Evolutionary conservation across 1,284 basidiomycete species (phyloP).

Genomic region (Abortiporus biennis): DNA sequence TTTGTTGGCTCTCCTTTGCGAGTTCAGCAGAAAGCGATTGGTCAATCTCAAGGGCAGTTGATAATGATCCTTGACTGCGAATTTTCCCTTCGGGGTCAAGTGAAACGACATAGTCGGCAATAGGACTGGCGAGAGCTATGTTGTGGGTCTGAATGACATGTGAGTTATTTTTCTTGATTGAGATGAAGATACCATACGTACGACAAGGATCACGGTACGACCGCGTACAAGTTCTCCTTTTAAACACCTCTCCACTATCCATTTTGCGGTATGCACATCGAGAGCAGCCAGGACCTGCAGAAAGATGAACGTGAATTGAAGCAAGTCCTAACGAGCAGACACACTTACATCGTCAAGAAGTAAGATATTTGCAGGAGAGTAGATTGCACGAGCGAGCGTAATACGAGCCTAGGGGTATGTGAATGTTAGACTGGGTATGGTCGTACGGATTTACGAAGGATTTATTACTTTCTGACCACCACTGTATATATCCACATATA

Average conservation of each 20-base stretch:
- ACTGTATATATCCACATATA: slow-evolving; percentile 24
- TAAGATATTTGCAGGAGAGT: slow-evolving; percentile 54
- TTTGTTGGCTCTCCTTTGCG: slow-evolving; percentile 33
- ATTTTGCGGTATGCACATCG: slow-evolving; percentile 67
- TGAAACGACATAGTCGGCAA: slow-evolving; percentile 60
- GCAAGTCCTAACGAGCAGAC: slow-evolving; percentile 1
- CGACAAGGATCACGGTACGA: slow-evolving; percentile 69
- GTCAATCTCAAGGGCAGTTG: slow-evolving; percentile 35
- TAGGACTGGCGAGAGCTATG: slow-evolving; percentile 51
- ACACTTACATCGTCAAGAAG: slow-evolving; percentile 53
- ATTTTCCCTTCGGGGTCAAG: slow-evolving; percentile 46
- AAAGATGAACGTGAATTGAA: slow-evolving; percentile 2
- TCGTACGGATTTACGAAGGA: background rate
- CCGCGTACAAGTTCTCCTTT: slow-evolving; percentile 59
- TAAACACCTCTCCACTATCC: slow-evolving; percentile 75
- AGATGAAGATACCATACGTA: slow-evolving; percentile 33
- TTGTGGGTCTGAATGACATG: slow-evolving; percentile 18
- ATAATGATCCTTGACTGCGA: slow-evolving; percentile 37
- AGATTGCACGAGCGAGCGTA: slow-evolving; percentile 69
- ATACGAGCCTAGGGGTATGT: slow-evolving; percentile 43
- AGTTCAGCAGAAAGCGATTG: slow-evolving; percentile 24
- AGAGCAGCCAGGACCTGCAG: slow-evolving; percentile 41
- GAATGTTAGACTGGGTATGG: background rate
- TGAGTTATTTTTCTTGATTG: slow-evolving; percentile 25
- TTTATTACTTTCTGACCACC: slow-evolving; percentile 59